phyloP scores from a whole-genome alignment of 768 basidiomycete species.

The Gymnopilus junonius region DNA sequence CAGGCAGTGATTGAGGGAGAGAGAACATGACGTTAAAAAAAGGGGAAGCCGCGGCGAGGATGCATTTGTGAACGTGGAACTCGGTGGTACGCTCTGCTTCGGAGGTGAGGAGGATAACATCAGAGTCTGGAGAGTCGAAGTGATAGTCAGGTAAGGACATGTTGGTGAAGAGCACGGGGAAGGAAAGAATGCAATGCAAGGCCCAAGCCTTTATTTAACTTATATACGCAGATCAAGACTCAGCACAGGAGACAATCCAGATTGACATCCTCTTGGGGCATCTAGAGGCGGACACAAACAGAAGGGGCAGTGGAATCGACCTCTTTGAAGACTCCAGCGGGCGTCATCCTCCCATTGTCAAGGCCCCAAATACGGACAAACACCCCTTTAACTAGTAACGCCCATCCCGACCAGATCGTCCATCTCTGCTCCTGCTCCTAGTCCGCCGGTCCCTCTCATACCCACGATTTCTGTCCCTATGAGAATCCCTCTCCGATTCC shows the following conservation, averaged over 20 bases:
- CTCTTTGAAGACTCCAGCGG: neutral
- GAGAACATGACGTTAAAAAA: constrained; percentile 75
- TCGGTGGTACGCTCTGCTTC: constrained; percentile 41
- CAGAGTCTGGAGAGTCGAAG: constrained; percentile 38
- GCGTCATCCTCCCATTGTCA: constrained; percentile 6
- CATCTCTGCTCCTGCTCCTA: constrained; percentile 33
- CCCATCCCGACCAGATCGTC: constrained; percentile 26
- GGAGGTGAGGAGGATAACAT: constrained; percentile 27
- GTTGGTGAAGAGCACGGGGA: neutral
- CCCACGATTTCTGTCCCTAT: constrained; percentile 27
- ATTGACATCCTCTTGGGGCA: neutral
- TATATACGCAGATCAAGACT: constrained; percentile 1
- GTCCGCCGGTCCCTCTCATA: constrained; percentile 29
- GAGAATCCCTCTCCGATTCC: constrained; percentile 34
- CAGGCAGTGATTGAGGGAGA: constrained; percentile 50
- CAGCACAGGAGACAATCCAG: neutral
- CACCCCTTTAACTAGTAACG: constrained; percentile 20
- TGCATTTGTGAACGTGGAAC: constrained; percentile 64
- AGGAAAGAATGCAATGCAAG: neutral
- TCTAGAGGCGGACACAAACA: neutral
- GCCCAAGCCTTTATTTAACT: neutral
- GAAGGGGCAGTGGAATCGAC: neutral
- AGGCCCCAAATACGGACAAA: constrained; percentile 19
- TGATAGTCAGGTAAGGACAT: constrained; percentile 25
- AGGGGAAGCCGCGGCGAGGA: constrained; percentile 65